Base-by-base conservation (phyloP, 2,329 filamentous ascomycete species). In the Ophiostoma himal-ulmi region DNA sequence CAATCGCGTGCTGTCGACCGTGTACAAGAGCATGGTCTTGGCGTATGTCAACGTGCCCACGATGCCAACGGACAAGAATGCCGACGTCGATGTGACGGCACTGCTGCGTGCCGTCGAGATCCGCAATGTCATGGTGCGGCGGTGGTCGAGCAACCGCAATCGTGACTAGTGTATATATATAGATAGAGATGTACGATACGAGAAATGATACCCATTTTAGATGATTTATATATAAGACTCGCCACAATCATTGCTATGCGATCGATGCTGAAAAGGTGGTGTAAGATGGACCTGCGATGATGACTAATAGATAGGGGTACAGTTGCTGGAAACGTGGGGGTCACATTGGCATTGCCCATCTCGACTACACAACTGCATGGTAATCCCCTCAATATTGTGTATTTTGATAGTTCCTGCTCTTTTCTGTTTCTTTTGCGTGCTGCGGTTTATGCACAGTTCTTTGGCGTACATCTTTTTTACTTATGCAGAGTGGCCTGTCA, bases 1-100 rank as follows among this genome's bases (percentile, higher is more conserved):
- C 64, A 96, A 97, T 74, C 88, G 95, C 10, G 94, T 98, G 20
- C 88, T 98, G 75, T 89, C 90, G 1, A 92, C 96, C 75, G 95
- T 96, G 5, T 88, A 90, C 77, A 99, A 99, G 84, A 97, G 89
- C 67, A 79, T 99, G 74, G 89, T 98, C 52, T 78, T 99, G 41
- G 90, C 91, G 57, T 99, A 97, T 77, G 94, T 99, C 14, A 94
- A 98, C 74, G 85, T 99, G 5, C 95, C 95, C 1, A 85, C 90
- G 3, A 91, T 92, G 1, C 76, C 83, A 20, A 80, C 81, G 66
- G 80, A 82, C 37, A 78, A 81, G 2, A 64, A 7, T n/a, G 60
- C n/a, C 57, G 26, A 44, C 17, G 78, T 79, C 65, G 70, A 70
- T 57, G 41, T 95, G 68, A 85, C 88, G 1, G 81, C 81, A 11